Percentiles rank a stretch among this genome's conserved stretches.
Conservation (phyloP, 257 asterid species). For the Ilex aquifolium region DNA sequence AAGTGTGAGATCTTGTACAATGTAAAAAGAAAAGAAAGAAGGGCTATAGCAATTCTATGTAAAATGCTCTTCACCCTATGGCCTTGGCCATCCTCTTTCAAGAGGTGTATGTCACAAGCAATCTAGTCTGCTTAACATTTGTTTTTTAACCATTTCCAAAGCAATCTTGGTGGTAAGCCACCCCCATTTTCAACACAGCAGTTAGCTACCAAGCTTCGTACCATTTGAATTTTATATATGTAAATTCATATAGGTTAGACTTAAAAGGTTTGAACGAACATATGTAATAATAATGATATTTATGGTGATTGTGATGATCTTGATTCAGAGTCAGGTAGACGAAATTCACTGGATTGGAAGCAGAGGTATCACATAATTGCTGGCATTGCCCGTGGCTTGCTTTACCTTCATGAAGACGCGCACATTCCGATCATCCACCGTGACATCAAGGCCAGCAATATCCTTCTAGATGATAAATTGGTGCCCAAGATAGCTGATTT, state of each 20-base stretch:
- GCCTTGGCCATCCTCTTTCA: no score
- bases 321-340: constrained; percentile 44
- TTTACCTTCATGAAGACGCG: constrained; percentile 87
- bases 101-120: no score
- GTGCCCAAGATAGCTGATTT: constrained; percentile 93
- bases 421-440: constrained; percentile 76
- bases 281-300: constrained; percentile 6
- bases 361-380: constrained; percentile 60
- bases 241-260: not conserved
- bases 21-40: no score
- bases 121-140: no score
- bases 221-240: no score
- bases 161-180: no score
- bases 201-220: no score
- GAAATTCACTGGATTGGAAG: constrained; percentile 64
- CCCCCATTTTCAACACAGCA: no score
- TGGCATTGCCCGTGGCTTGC: constrained; percentile 77
- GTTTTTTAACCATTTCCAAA: no score
- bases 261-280: not conserved
- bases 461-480: constrained; percentile 83
- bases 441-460: constrained; percentile 90
- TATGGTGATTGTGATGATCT: constrained; percentile 15
- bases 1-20: no score
- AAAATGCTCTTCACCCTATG: no score
- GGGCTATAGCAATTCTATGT: no score